Base-by-base conservation (phyloP, 2,329 filamentous ascomycete genomes). In the Atkinsonella hypoxylon region DNA sequence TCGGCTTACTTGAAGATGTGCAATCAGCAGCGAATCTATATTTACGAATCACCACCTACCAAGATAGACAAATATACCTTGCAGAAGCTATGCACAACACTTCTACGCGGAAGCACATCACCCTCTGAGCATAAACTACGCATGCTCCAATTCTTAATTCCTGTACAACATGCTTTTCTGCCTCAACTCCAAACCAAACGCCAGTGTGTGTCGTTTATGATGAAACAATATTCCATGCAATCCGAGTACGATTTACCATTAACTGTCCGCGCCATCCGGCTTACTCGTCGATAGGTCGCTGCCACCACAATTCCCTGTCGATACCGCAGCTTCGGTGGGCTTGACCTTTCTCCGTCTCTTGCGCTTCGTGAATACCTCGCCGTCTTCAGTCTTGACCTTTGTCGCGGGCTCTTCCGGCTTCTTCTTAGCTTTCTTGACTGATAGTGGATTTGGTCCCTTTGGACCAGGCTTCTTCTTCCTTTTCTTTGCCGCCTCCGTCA, bases 391-490 rank as follows among this genome's bases (percentile, higher is more conserved):
- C 10, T 55, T 54, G 22, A 57, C 52, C 38, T 64, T 69, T 38
- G 65, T 60, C 30, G 55, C 56, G 5, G 52, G 45, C 48, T 58
- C 59, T 51, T 55, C 38, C 18, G 56, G 45, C 52, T 66, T 62
- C 62, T 79, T 80, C 70, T 84, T 86, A 30, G 76, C 57, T 68
- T 87, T 88, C 71, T 84, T 85, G 48, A 85, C 73, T 47, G 82
- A 78, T 49, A 89, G 67, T 9, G 85, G 85, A 63, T 89, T 89
- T 1, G 83, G 83, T 18, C 77, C 81, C 63, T 86, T 87, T 3
- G 74, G 76, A 1, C 83, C 84, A 52, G 75, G 77, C 20, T 61
- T 62, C 61, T 75, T 78, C 64, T 75, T 79, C 62, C 78, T 81
- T 64, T 81, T 76, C 60, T 73, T 72, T 61, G 67, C 69, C 53